A percentile compares a stretch with the other conserved stretches of the same genome.
phyloP scores from a whole-genome alignment of 306 rosid genomes.

The Canavalia gladiata region DNA sequence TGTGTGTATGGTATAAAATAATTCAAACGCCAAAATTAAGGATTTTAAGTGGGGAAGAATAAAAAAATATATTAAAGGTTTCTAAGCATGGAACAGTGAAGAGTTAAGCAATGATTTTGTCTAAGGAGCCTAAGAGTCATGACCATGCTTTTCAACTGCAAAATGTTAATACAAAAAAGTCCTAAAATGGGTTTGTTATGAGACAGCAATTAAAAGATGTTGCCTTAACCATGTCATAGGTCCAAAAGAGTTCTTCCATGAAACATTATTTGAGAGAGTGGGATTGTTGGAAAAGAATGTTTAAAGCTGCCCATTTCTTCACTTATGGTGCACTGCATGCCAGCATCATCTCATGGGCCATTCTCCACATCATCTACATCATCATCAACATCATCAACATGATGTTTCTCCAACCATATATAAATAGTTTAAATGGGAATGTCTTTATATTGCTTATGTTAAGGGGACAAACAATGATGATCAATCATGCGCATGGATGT shows the following conservation, averaged over 20 bases:
- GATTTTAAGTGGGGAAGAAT: neutral
- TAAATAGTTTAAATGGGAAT: slow-evolving; percentile 45
- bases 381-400: slow-evolving; percentile 49
- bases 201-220: slow-evolving; percentile 22
- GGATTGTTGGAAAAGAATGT: slow-evolving; percentile 34
- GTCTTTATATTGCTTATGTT: slow-evolving; percentile 49
- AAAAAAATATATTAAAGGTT: neutral
- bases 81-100: slow-evolving; percentile 33
- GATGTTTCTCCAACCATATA: slow-evolving; percentile 51
- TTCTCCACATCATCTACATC: neutral
- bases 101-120: slow-evolving; percentile 49
- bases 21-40: slow-evolving; percentile 5
- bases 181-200: slow-evolving; percentile 27
- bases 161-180: slow-evolving; percentile 23
- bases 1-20: neutral
- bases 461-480: slow-evolving; percentile 59
- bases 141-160: slow-evolving; percentile 33
- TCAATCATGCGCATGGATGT: slow-evolving; percentile 48
- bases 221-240: slow-evolving; percentile 2
- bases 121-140: slow-evolving; percentile 8
- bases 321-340: slow-evolving; percentile 49
- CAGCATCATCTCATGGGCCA: slow-evolving; percentile 54
- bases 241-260: slow-evolving; percentile 25
- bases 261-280: slow-evolving; percentile 42
- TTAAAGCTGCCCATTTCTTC: slow-evolving; percentile 30